Conservation (phyloP, 2,329 filamentous ascomycete species). For the Clarireedia monteithiana region DNA sequence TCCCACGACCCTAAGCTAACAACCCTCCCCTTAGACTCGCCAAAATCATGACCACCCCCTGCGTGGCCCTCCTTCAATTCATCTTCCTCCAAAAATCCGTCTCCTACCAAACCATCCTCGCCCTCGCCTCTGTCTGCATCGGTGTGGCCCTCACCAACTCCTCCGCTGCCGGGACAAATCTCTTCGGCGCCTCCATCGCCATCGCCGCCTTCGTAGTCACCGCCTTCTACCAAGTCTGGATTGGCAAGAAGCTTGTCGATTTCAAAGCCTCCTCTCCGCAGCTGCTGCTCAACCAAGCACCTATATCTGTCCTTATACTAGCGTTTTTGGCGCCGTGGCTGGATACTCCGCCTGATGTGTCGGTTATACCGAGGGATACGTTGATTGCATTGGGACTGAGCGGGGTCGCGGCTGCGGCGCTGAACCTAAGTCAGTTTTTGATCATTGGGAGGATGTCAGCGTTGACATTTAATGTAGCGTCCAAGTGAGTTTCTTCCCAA, state of each 20-base stretch:
- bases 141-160: constrained; percentile 38
- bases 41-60: constrained; percentile 41
- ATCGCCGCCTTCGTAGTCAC: constrained; percentile 37
- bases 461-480: constrained; percentile 27
- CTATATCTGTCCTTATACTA: constrained; percentile 36
- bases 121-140: constrained; percentile 35
- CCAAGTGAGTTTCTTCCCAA: constrained; percentile 20
- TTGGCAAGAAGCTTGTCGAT: constrained; percentile 40
- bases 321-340: constrained; percentile 36
- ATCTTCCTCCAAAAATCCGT: constrained; percentile 35
- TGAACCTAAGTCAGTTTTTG: constrained; percentile 34
- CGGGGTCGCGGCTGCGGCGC: constrained; percentile 35
- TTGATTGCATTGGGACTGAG: constrained; percentile 34
- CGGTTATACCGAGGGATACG: constrained; percentile 32
- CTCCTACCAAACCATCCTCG: constrained; percentile 33
- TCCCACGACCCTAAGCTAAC: not conserved
- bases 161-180: constrained; percentile 31
- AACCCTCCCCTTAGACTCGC: constrained; percentile 27
- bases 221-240: constrained; percentile 40
- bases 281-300: constrained; percentile 38
- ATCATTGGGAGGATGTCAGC: constrained; percentile 29
- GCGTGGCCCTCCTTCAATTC: constrained; percentile 38
- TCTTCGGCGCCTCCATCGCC: constrained; percentile 36
- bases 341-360: constrained; percentile 30
- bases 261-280: constrained; percentile 36